phyloP scores from a whole-genome alignment of 2,329 filamentous ascomycete genomes.

The Alternaria arborescens region DNA sequence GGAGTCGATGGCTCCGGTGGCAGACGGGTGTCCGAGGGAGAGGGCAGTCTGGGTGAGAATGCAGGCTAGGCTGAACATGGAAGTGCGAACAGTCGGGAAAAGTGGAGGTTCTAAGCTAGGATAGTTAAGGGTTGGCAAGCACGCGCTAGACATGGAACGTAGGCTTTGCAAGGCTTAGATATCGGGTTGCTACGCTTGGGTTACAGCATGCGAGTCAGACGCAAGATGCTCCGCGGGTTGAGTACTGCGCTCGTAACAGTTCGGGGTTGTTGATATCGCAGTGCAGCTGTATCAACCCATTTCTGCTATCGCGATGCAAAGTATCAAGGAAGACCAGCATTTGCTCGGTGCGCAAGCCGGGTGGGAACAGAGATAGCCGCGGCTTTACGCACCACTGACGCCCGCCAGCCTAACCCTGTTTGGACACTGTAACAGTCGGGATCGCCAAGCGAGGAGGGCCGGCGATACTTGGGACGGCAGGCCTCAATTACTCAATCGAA shows the following conservation, averaged over 20 bases:
- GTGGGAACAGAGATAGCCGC: background rate
- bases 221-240: conserved; percentile 21
- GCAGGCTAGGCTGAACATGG: conserved; percentile 18
- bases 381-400: conserved; percentile 12
- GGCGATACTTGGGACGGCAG: background rate
- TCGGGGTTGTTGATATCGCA: background rate
- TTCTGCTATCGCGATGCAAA: conserved; percentile 3
- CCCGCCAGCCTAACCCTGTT: conserved; percentile 5
- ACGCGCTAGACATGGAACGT: conserved; percentile 15
- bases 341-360: background rate
- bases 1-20: conserved; percentile 18
- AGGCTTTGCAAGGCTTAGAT: conserved; percentile 14
- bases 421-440: conserved; percentile 9
- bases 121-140: conserved; percentile 20
- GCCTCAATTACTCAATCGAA: conserved; percentile 19
- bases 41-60: conserved; percentile 7
- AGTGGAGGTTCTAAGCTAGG: conserved; percentile 17
- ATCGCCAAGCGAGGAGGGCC: background rate
- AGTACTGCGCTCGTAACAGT: background rate
- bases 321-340: background rate
- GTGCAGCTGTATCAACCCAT: background rate
- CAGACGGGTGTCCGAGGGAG: conserved; percentile 5
- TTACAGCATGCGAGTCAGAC: conserved; percentile 17
- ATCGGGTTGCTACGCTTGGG: conserved; percentile 7
- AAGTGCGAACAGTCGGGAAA: conserved; percentile 33